These are phyloP conservation scores for Conticribra weissflogii DNA, from an alignment of 108 stramenopile species.

Conservation along the genomic window DNA sequence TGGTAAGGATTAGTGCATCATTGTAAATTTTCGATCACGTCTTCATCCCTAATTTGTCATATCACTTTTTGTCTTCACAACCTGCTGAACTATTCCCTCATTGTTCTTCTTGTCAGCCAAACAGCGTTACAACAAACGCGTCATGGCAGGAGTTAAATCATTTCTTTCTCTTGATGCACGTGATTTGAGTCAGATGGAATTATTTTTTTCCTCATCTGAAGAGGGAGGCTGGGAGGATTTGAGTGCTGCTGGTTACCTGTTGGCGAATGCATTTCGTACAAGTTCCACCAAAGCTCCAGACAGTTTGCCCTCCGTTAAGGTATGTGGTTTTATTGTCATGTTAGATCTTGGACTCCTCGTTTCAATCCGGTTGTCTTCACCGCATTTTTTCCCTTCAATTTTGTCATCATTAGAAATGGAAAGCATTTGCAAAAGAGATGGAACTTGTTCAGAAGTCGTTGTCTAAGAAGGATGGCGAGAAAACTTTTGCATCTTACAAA, in stretches of 20 bases:
- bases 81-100: neutral
- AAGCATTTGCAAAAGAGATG: conserved; percentile 73
- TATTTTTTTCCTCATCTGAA: conserved; percentile 66
- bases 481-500: conserved; percentile 53
- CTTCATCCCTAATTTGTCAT: no score
- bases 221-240: conserved; percentile 81
- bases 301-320: conserved; percentile 57
- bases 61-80: no score
- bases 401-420: conserved; percentile 78
- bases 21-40: no score
- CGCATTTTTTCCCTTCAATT: no score
- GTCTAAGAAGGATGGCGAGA: conserved; percentile 65
- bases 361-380: conserved; percentile 45
- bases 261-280: conserved; percentile 79
- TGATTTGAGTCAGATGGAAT: conserved; percentile 50
- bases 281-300: conserved; percentile 68
- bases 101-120: conserved; percentile 54
- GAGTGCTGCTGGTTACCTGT: conserved; percentile 70
- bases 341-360: conserved; percentile 9
- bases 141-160: conserved; percentile 63
- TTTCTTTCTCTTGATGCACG: conserved; percentile 63
- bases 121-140: conserved; percentile 87
- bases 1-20: conserved; percentile 20
- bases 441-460: conserved; percentile 58
- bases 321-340: conserved; percentile 9